A percentile compares a stretch with the other conserved stretches of the same genome.
Conservation (phyloP, 495 filamentous ascomycete genomes). For the Cryomyces minteri region DNA sequence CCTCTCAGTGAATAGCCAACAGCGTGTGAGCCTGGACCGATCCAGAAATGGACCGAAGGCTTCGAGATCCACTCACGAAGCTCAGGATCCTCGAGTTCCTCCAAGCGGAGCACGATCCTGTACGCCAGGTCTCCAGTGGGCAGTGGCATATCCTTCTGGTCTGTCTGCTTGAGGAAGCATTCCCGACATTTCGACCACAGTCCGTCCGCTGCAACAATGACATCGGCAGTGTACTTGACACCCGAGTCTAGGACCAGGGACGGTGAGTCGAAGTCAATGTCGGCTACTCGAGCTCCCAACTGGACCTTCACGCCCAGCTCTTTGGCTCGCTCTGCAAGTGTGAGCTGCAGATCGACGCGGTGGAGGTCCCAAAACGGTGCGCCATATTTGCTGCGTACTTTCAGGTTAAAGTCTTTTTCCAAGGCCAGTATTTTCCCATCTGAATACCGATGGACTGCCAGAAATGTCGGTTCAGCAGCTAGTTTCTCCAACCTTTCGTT, state of each 20-base stretch:
- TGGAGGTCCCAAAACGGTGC: slow-evolving; percentile 18
- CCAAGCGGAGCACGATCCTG: slow-evolving; percentile 35
- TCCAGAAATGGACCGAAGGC: slow-evolving; percentile 51
- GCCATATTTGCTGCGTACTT: slow-evolving; percentile 11
- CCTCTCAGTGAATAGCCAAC: slow-evolving; percentile 45
- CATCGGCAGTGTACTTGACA: slow-evolving; percentile 7
- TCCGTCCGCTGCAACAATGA: slow-evolving; percentile 23
- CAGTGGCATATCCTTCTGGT: slow-evolving; percentile 10
- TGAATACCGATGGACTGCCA: slow-evolving; percentile 13
- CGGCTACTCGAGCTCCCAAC: slow-evolving; percentile 9
- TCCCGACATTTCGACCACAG: slow-evolving; percentile 19
- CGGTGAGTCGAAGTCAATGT: slow-evolving; percentile 8
- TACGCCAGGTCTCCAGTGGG: slow-evolving; percentile 54
- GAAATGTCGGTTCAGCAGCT: slow-evolving; percentile 8
- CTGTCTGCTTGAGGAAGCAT: slow-evolving; percentile 9
- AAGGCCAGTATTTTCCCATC: slow-evolving; percentile 13
- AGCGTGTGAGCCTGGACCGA: slow-evolving; percentile 44
- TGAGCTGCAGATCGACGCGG: slow-evolving; percentile 16
- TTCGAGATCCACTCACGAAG: slow-evolving; percentile 27
- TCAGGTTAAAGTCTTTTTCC: slow-evolving; percentile 11
- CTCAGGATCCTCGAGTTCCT: slow-evolving; percentile 32
- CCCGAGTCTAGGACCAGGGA: slow-evolving; percentile 2
- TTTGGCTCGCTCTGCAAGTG: slow-evolving; percentile 9
- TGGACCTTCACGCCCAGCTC: slow-evolving; percentile 12
- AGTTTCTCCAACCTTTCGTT: slow-evolving; percentile 7